These are phyloP conservation scores for Laburnicola sp. DNA, from an alignment of 2,329 filamentous ascomycete genomes.

Conservation along the genomic window DNA sequence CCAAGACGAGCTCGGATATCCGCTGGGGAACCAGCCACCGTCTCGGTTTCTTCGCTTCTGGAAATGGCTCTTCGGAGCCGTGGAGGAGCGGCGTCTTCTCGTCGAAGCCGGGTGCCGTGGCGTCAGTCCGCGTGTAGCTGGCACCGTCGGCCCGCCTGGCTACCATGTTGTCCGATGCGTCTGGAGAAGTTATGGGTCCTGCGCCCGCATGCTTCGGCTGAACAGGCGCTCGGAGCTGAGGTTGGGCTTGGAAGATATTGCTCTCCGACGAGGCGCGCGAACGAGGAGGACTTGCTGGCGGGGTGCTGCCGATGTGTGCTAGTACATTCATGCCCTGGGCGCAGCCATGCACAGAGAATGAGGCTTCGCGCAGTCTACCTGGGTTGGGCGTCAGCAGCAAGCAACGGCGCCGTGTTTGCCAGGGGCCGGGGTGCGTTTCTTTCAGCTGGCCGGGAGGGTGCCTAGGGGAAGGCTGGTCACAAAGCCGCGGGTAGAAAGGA, in stretches of 20 bases:
- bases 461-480: slow-evolving; percentile 2
- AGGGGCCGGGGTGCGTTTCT: slow-evolving; percentile 5
- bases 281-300: slow-evolving; percentile 54
- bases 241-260: slow-evolving; percentile 44
- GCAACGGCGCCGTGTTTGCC: slow-evolving; percentile 16
- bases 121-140: slow-evolving; percentile 30
- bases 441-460: slow-evolving; percentile 5
- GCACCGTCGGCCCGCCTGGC: slow-evolving; percentile 21
- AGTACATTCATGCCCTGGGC: slow-evolving; percentile 86
- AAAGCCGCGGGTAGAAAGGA: neutral
- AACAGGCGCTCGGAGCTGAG: slow-evolving; percentile 25
- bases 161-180: slow-evolving; percentile 40
- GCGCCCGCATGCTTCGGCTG: slow-evolving; percentile 42
- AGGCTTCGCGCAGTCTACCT: neutral
- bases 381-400: neutral
- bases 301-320: slow-evolving; percentile 69
- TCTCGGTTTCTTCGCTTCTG: slow-evolving; percentile 42
- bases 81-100: slow-evolving; percentile 72
- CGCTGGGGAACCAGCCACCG: slow-evolving; percentile 64
- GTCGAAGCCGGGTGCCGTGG: slow-evolving; percentile 48
- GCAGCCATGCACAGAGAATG: slow-evolving; percentile 48
- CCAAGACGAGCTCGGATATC: slow-evolving; percentile 71
- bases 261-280: slow-evolving; percentile 59
- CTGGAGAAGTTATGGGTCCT: slow-evolving; percentile 25
- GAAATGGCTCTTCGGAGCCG: slow-evolving; percentile 29